Conservation (phyloP, 805 yeast species). For the Saturnispora bothae region DNA sequence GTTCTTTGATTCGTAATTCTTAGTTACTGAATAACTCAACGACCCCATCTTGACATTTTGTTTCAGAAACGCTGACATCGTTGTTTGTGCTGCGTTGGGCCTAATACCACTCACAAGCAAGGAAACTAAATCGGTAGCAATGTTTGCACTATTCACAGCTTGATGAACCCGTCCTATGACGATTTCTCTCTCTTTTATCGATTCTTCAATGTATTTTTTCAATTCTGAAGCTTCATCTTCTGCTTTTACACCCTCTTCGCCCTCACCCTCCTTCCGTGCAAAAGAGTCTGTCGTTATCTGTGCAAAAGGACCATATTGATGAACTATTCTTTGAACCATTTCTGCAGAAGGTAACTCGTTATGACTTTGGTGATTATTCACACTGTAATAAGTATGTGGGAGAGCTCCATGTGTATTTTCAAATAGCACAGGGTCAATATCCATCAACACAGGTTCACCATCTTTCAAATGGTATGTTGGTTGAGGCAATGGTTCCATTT, state of each 20-base stretch:
- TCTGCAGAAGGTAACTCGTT: conserved; percentile 14
- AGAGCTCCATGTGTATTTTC: conserved; percentile 9
- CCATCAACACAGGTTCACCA: background rate
- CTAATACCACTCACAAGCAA: conserved; percentile 67
- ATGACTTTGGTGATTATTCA: conserved; percentile 8
- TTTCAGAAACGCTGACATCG: conserved; percentile 78
- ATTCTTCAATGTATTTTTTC: conserved; percentile 22
- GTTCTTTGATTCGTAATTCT: conserved; percentile 11
- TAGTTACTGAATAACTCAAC: conserved; percentile 33
- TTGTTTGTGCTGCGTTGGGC: conserved; percentile 77
- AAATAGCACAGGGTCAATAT: conserved; percentile 10
- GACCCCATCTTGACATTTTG: conserved; percentile 71
- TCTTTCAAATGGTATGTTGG: background rate
- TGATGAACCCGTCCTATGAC: conserved; percentile 42
- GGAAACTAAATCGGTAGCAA: conserved; percentile 81
- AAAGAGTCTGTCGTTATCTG: conserved; percentile 48
- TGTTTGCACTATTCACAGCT: conserved; percentile 82
- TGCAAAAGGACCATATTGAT: conserved; percentile 33
- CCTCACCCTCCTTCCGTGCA: conserved; percentile 7
- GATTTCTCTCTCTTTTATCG: conserved; percentile 41
- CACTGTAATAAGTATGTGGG: conserved; percentile 11
- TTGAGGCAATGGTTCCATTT: conserved; percentile 4
- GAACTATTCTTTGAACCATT: conserved; percentile 11
- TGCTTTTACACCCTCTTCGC: conserved; percentile 3
- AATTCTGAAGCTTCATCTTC: conserved; percentile 11